Evolutionary conservation across 2,329 filamentous ascomycete species (phyloP).

Genomic region (Pleomassaria siparia): DNA sequence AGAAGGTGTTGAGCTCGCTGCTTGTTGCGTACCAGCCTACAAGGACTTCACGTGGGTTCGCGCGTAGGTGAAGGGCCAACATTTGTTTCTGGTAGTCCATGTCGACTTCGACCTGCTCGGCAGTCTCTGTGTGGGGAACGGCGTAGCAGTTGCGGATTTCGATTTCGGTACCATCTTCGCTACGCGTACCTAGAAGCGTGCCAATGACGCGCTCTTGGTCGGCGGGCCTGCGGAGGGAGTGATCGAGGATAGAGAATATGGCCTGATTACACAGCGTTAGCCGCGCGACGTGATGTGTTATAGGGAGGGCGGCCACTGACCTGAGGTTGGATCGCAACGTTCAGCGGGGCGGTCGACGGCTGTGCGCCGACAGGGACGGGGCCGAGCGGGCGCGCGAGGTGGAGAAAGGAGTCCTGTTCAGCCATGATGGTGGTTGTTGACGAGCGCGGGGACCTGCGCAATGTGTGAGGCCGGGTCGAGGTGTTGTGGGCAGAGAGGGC

Average conservation of each 20-base stretch:
- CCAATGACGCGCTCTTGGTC: constrained; percentile 96
- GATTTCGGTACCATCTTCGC: constrained; percentile 95
- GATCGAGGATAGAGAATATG: constrained; percentile 73
- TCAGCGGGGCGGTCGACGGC: constrained; percentile 85
- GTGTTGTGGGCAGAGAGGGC: constrained; percentile 8
- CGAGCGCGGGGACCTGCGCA: constrained; percentile 8
- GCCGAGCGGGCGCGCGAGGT: constrained; percentile 89
- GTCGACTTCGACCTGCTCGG: constrained; percentile 98
- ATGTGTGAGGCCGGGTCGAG: constrained; percentile 17
- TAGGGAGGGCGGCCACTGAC: constrained; percentile 53
- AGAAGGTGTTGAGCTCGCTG: constrained; percentile 97
- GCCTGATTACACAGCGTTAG: constrained; percentile 48
- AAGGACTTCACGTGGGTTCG: constrained; percentile 88
- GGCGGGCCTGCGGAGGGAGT: constrained; percentile 86
- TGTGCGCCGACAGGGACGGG: constrained; percentile 77
- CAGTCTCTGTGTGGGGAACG: constrained; percentile 96
- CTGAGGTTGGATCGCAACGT: constrained; percentile 93
- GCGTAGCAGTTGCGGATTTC: constrained; percentile 96
- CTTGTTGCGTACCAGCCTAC: constrained; percentile 99
- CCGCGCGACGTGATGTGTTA: not conserved
- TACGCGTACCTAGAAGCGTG: constrained; percentile 87
- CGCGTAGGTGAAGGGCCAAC: constrained; percentile 91
- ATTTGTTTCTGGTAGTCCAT: constrained; percentile 99
- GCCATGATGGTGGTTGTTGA: constrained; percentile 66
- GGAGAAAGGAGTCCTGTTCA: constrained; percentile 82